Conservation (phyloP, 148 eudicot species). For the Simmondsia chinensis region DNA sequence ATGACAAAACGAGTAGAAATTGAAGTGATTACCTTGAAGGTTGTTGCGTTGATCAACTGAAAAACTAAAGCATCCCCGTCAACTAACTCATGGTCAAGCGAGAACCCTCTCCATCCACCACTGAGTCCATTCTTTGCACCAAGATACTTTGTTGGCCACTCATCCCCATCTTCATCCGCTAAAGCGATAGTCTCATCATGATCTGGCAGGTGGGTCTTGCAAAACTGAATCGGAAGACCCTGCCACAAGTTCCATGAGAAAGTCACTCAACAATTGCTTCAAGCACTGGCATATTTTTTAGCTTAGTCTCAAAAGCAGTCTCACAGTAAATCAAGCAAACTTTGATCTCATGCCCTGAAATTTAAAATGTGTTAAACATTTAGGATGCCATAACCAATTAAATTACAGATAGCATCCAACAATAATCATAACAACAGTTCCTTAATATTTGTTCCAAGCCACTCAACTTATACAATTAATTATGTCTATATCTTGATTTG, state of each 20-base stretch:
- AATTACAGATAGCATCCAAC: no score
- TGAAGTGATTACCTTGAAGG: constrained; percentile 46
- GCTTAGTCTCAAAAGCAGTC: neutral
- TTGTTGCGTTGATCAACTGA: constrained; percentile 34
- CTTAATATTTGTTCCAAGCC: no score
- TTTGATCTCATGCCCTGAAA: no score
- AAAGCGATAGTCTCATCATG: constrained; percentile 35
- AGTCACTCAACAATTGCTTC: no score
- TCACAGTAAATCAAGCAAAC: neutral
- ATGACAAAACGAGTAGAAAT: no score
- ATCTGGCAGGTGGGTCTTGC: constrained; percentile 43
- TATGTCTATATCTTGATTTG: no score
- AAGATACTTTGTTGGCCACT: constrained; percentile 41
- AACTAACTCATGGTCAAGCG: constrained; percentile 55
- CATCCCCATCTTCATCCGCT: constrained; percentile 44
- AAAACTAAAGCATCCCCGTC: constrained; percentile 77
- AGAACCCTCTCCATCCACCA: constrained; percentile 84
- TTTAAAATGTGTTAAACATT: no score
- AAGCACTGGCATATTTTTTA: no score
- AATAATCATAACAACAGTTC: neutral
- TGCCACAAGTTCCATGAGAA: constrained; percentile 1
- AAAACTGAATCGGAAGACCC: constrained; percentile 60
- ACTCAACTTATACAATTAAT: no score
- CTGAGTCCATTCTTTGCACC: constrained; percentile 56
- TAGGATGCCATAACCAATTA: no score